A percentile compares a stretch with the other conserved stretches of the same genome.
Evolutionary conservation across 208 protist genomes (phyloP).

Genomic region (Porcisia deanei): DNA sequence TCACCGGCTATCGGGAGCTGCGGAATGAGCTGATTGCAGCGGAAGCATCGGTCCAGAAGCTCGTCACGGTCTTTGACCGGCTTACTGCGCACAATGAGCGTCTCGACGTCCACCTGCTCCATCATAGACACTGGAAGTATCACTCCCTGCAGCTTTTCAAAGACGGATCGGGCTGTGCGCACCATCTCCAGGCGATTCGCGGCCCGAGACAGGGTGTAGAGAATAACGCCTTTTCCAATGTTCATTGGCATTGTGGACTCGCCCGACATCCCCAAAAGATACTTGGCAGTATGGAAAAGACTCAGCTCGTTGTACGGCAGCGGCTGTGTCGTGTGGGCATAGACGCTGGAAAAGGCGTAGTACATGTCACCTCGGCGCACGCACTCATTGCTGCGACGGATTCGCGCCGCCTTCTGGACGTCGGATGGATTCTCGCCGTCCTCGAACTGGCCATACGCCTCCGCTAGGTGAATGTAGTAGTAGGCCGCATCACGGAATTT

Average conservation of each 20-base stretch:
- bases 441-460: constrained; percentile 76
- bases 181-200: constrained; percentile 87
- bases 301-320: constrained; percentile 85
- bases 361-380: constrained; percentile 90
- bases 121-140: constrained; percentile 81
- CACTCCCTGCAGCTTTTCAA: constrained; percentile 89
- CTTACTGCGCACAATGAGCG: constrained; percentile 89
- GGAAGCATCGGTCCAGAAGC: constrained; percentile 90
- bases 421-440: constrained; percentile 61
- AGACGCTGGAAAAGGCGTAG: constrained; percentile 90
- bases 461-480: constrained; percentile 91
- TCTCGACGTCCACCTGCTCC: constrained; percentile 92
- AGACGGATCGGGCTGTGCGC: constrained; percentile 86
- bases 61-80: constrained; percentile 89
- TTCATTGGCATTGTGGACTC: constrained; percentile 77
- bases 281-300: constrained; percentile 89
- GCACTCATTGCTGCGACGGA: constrained; percentile 80
- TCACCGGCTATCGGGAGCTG: constrained; percentile 85
- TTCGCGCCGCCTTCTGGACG: constrained; percentile 58
- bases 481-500: constrained; percentile 92
- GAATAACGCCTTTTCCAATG: constrained; percentile 86
- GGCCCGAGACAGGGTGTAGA: constrained; percentile 88
- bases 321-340: constrained; percentile 88
- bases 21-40: constrained; percentile 89
- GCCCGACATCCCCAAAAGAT: constrained; percentile 72